phyloP scores from a whole-genome alignment of 2,329 filamentous ascomycete genomes.

The Phaeosphaeriaceae sp. region DNA sequence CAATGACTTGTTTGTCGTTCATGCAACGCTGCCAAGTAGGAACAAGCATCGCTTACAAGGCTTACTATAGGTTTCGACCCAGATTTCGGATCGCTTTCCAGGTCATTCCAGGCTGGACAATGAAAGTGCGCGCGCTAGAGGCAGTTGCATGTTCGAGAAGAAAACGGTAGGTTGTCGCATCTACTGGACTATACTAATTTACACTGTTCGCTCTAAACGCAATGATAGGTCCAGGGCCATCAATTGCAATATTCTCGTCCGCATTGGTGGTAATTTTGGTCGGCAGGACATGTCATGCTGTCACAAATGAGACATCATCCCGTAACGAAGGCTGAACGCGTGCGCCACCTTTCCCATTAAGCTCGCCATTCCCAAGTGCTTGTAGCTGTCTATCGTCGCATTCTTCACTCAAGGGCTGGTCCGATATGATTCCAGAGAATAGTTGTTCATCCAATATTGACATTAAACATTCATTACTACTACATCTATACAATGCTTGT shows the following conservation, averaged over 20 bases:
- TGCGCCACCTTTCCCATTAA: too few species aligned
- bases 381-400: too few species aligned
- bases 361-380: too few species aligned
- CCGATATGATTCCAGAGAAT: background rate
- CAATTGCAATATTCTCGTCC: too few species aligned
- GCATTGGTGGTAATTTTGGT: too few species aligned
- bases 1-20: background rate
- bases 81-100: background rate
- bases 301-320: too few species aligned
- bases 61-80: background rate
- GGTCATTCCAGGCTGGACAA: background rate
- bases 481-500: constrained; percentile 3
- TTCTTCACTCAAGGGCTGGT: background rate
- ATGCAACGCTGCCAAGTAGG: background rate
- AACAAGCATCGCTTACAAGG: constrained; percentile 4
- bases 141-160: background rate
- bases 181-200: background rate
- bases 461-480: constrained; percentile 19
- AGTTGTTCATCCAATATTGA: background rate
- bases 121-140: background rate
- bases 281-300: too few species aligned
- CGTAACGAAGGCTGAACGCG: too few species aligned
- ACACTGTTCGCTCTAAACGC: too few species aligned
- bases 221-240: too few species aligned
- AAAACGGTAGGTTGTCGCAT: background rate